phyloP scores from a whole-genome alignment of 148 eudicot species.

The Fagopyrum homotropicum region DNA sequence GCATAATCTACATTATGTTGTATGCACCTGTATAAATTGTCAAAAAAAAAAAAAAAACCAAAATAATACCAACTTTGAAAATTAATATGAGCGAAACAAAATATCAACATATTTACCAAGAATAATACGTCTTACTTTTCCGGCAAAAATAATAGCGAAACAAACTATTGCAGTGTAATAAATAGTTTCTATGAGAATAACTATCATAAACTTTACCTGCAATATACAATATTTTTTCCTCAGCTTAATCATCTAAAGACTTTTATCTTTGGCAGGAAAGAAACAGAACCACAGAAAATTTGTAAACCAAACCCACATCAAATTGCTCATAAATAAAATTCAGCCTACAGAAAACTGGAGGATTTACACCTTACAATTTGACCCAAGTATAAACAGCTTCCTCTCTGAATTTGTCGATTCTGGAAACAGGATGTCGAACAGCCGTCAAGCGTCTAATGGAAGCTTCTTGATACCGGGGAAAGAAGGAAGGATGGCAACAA shows the following conservation, averaged over 20 bases:
- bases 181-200: background rate
- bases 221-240: background rate
- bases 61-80: too few species aligned
- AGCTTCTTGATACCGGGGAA: conserved; percentile 80
- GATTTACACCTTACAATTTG: background rate
- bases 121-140: too few species aligned
- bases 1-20: background rate
- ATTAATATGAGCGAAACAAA: too few species aligned
- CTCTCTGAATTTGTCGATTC: background rate
- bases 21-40: background rate
- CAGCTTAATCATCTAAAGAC: conserved; percentile 6
- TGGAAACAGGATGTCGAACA: background rate
- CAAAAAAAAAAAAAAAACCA: background rate
- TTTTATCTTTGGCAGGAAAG: background rate
- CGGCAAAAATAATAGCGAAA: too few species aligned
- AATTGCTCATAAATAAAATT: conserved; percentile 5
- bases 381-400: background rate
- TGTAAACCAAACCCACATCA: background rate
- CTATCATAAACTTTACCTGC: conserved; percentile 3
- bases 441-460: background rate
- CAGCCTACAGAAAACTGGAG: conserved; percentile 7
- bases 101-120: too few species aligned
- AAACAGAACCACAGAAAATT: background rate
- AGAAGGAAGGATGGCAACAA: conserved; percentile 76
- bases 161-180: background rate